Evolutionary conservation across 108 stramenopile species (phyloP).

Genomic region (Fragilariopsis cylindrus): DNA sequence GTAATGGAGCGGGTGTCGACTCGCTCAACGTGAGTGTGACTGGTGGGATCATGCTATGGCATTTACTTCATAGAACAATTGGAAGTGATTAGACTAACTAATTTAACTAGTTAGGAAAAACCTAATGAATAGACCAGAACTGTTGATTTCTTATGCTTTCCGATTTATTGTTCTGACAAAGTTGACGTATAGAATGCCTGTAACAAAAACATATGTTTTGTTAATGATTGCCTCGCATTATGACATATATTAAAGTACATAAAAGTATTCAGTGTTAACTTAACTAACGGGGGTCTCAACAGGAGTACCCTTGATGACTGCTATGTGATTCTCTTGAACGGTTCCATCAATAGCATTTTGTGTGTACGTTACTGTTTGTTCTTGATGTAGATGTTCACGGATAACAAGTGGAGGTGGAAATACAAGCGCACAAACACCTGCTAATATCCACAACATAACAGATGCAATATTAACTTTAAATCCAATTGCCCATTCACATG

Average conservation of each 20-base stretch:
- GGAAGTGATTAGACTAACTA: too few relatives aligned
- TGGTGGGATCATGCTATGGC: constrained; percentile 92
- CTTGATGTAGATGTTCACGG: constrained; percentile 19
- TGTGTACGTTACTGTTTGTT: constrained; percentile 36
- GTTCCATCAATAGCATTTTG: constrained; percentile 23
- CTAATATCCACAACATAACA: constrained; percentile 19
- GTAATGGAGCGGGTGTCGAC: constrained; percentile 72
- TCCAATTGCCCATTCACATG: constrained; percentile 23
- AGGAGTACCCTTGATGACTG: constrained; percentile 24
- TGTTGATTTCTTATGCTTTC: too few relatives aligned
- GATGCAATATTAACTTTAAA: constrained; percentile 10
- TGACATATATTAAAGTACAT: too few relatives aligned
- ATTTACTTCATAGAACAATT: constrained; percentile 48
- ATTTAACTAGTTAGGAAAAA: too few relatives aligned
- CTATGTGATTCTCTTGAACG: constrained; percentile 17
- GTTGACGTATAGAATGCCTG: too few relatives aligned
- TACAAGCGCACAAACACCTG: constrained; percentile 8
- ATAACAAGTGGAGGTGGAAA: constrained; percentile 2
- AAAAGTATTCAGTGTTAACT: too few relatives aligned
- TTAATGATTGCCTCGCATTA: too few relatives aligned
- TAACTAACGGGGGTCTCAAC: background rate
- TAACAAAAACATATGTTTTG: too few relatives aligned
- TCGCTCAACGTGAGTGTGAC: constrained; percentile 97
- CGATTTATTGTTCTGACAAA: too few relatives aligned
- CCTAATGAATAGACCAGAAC: too few relatives aligned